Evolutionary conservation across 1,139 yeast genomes (phyloP), one percentile per base, ranked within the genome.

Genomic region (Blastobotrys raffinosifermentans): DNA sequence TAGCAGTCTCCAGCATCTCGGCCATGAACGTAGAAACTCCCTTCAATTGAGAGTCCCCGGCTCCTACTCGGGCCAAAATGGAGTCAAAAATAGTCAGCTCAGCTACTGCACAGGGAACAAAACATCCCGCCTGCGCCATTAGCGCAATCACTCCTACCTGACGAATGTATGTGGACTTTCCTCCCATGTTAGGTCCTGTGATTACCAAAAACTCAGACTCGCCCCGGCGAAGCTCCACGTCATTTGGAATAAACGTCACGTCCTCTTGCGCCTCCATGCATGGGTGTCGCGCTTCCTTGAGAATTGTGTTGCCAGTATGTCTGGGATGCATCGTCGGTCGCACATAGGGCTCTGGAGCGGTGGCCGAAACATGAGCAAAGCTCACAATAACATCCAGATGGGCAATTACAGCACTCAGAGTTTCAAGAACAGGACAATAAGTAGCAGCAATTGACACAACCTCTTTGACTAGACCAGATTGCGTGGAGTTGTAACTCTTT

Each of bases 101-200:
- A 0, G 95, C 87, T 31, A 64, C 68, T 1, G 69, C 66, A 47
- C 81, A 77, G 1, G 98, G 98, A 21, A 91, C 79, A 58, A 84
- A 91, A 48, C 94, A 82, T 1, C 98, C 98, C 20, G 89, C 74
- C 59, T 91, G 98, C 23, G 91, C 87, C 85, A 91, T 72, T 34
- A 89, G 66, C 2, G 93, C 80, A 40, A 89, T 81, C 2, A 85
- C 93, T 8, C 97, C 98, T 37, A 86, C 72, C 52, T 91, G 96
- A 45, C 96, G 74, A 36, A 91, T 87, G 59, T 84, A 91, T 0
- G 97, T 89, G 1, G 96, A 86, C 59, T 91, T 91, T 55, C 97
- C 97, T 43, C 97, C 98, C 98, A 91, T 91, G 56, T 91, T 91
- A 26, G 98, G 98, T 14, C 98, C 98, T 0, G 98, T 91, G 22